A percentile compares a stretch with the other conserved stretches of the same genome.
Conservation (phyloP, 352 stramenopile genomes). For the Pythium apleroticum region DNA sequence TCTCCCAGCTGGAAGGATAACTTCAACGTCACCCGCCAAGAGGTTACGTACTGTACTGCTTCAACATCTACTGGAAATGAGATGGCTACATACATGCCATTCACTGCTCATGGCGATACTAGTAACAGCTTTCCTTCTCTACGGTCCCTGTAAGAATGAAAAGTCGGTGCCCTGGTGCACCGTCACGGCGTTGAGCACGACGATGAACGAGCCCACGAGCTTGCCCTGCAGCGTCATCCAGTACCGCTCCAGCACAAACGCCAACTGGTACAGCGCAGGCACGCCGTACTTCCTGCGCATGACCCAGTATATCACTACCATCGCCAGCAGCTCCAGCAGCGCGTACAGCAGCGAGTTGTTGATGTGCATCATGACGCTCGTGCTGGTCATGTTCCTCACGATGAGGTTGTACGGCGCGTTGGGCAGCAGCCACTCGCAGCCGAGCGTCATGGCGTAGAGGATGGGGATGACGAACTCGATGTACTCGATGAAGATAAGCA, state of each 20-base stretch:
- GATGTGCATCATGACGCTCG: neutral
- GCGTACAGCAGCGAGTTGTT: conserved; percentile 24
- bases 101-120: too few species aligned
- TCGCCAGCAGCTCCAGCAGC: conserved; percentile 31
- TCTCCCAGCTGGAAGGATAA: too few species aligned
- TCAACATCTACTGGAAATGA: too few species aligned
- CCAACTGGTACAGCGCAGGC: conserved; percentile 27
- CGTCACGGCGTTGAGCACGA: conserved; percentile 8
- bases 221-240: conserved; percentile 39
- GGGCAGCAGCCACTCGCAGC: neutral
- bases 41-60: too few species aligned
- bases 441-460: neutral
- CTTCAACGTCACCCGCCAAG: too few species aligned
- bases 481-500: conserved; percentile 27
- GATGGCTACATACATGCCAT: too few species aligned
- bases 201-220: conserved; percentile 26
- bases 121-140: too few species aligned
- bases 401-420: conserved; percentile 15
- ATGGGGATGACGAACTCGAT: conserved; percentile 17
- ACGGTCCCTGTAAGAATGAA: neutral
- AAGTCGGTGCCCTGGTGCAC: conserved; percentile 21
- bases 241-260: conserved; percentile 40
- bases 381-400: neutral
- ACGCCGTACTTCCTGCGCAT: conserved; percentile 33
- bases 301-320: conserved; percentile 26